Conservation (phyloP, 1,139 yeast genomes). For the Trichomonascaceae sp. region DNA sequence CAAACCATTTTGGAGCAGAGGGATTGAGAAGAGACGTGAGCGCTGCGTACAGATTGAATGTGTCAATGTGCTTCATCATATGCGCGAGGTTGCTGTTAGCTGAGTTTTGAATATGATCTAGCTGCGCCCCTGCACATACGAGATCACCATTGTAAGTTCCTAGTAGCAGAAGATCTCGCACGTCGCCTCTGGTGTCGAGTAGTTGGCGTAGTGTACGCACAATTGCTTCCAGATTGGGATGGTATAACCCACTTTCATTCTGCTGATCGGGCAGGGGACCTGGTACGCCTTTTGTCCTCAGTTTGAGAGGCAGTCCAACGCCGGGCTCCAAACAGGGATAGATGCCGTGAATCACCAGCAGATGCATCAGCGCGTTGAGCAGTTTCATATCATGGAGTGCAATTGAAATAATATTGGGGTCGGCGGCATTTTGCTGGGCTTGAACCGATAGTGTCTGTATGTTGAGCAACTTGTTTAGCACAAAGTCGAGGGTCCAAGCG, state of each 20-base stretch:
- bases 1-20: conserved; percentile 21
- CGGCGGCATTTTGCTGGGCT: not conserved
- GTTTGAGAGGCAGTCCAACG: conserved; percentile 54
- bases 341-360: conserved; percentile 57
- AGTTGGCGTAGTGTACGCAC: conserved; percentile 36
- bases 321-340: conserved; percentile 47
- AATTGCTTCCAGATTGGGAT: conserved; percentile 25
- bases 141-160: conserved; percentile 49
- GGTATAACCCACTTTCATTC: too few species aligned
- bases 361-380: conserved; percentile 49
- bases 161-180: conserved; percentile 22
- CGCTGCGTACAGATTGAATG: conserved; percentile 20
- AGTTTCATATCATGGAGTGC: conserved; percentile 76
- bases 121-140: conserved; percentile 41
- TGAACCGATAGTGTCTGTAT: too few species aligned
- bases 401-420: conserved; percentile 40
- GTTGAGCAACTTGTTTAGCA: too few species aligned
- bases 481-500: too few species aligned
- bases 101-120: conserved; percentile 14
- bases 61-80: conserved; percentile 18
- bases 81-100: conserved; percentile 11
- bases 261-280: not conserved
- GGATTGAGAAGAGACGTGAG: conserved; percentile 19
- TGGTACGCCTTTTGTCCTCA: conserved; percentile 28
- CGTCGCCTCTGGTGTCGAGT: conserved; percentile 50